Conservation (phyloP, 805 yeast species). For the Torulaspora maleeae region DNA sequence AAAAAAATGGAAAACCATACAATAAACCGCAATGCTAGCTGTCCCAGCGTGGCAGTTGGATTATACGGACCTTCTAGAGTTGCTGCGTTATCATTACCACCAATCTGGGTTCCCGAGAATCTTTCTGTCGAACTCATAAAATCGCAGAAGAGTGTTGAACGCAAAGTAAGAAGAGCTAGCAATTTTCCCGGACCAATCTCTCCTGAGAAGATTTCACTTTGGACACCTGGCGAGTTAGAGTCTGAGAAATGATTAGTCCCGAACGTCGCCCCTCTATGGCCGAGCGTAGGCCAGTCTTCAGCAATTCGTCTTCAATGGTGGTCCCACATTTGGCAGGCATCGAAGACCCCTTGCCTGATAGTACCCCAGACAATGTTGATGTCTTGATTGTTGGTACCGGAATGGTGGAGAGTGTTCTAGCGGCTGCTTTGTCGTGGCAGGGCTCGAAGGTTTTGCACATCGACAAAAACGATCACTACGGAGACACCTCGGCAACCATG, state of each 20-base stretch:
- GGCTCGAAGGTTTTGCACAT: conserved; percentile 94
- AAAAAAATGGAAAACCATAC: conserved; percentile 6
- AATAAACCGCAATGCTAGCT: not conserved
- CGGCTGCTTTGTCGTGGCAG: conserved; percentile 96
- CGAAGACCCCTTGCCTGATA: conserved; percentile 62
- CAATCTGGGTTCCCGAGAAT: not conserved
- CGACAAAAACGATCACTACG: conserved; percentile 80
- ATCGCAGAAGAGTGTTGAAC: not conserved
- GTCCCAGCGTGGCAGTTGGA: not conserved
- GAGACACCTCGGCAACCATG: conserved; percentile 81
- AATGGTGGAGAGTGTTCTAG: conserved; percentile 76
- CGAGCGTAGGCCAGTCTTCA: conserved; percentile 54
- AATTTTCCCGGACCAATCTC: not conserved
- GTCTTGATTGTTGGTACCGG: conserved; percentile 93
- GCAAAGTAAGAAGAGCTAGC: not conserved
- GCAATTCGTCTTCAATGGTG: conserved; percentile 29
- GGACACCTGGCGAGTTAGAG: not conserved
- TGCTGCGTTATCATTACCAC: not conserved
- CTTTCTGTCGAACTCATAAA: not conserved
- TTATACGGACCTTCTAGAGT: not conserved
- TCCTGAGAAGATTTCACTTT: not conserved
- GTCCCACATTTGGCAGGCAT: conserved; percentile 74
- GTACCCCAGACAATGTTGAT: conserved; percentile 70
- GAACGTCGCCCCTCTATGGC: conserved; percentile 62
- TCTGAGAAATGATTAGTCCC: conserved; percentile 25